Base-by-base conservation (phyloP, 1,284 basidiomycete species). In the Ustilago bromivora region DNA sequence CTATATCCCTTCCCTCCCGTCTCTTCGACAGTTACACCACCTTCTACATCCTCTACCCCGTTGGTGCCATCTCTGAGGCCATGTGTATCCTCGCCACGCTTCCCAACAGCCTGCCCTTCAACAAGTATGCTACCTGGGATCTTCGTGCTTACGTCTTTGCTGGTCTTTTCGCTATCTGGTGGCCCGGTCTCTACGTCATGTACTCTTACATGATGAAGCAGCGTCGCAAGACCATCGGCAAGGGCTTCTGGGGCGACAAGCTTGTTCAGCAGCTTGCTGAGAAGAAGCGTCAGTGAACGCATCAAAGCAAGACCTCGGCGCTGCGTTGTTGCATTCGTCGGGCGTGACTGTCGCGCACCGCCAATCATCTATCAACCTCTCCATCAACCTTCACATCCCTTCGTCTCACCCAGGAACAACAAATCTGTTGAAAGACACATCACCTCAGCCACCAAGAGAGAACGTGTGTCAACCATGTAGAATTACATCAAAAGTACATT, bases 41-140 rank as follows among this genome's bases (percentile, higher is more conserved):
- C 7, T 99, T 98, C 88, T 95, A 93, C 87, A 80, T 95, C 55
- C 90, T 98, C 34, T 99, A 99, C 88, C 95, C 94, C 3, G 87
- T 96, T 53, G 96, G 96, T 57, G 96, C 96, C 1, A 90, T 90
- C 8, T 95, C 93, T 49, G 96, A 99, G 87, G 95, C 95, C 0
- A 91, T 93, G 85, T 89, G 96, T 69, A 93, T 92, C 82, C 92
- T 91, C 83, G 89, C 91, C 1, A 93, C 94, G 10, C 89, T 98
- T 36, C 93, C 93, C 3, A 71, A 84, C 73, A 61, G 62, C 54
- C 46, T 57, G 47, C 77, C 80, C 12, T 76, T 79, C 64, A 43
- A 70, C 66, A 68, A 71, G 40, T 47, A 64, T 2, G 52, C 43
- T 52, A 56, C 64, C 19, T 79, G 85, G 85, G 53, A 66, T 54